Evolutionary conservation across 306 rosid species (phyloP).

Genomic region (Trifolium repens): DNA sequence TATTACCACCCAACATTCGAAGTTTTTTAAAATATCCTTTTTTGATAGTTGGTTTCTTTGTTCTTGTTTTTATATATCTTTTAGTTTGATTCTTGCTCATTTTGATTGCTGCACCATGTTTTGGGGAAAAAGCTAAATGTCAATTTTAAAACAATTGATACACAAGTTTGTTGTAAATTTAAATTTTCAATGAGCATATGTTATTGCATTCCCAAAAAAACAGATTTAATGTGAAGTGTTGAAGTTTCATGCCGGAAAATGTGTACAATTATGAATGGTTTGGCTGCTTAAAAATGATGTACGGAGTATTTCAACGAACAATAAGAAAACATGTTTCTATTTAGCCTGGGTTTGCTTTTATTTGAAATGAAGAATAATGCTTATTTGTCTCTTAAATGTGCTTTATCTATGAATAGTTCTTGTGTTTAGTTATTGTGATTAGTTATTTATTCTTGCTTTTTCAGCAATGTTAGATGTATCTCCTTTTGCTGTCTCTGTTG

Average conservation of each 20-base stretch:
- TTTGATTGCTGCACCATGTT: background rate
- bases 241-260: background rate
- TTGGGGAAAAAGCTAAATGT: background rate
- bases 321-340: background rate
- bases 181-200: background rate
- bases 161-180: background rate
- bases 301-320: background rate
- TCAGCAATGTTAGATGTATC: constrained; percentile 27
- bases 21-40: constrained; percentile 86
- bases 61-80: constrained; percentile 8
- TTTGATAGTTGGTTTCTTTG: constrained; percentile 32
- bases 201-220: background rate
- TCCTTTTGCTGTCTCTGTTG: constrained; percentile 12
- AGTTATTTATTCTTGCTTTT: constrained; percentile 9
- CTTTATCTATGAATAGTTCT: background rate
- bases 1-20: constrained; percentile 78
- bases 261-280: background rate
- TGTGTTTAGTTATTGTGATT: background rate
- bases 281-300: background rate
- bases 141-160: background rate
- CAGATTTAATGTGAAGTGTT: background rate
- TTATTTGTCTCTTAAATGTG: constrained; percentile 11
- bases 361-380: constrained; percentile 21
- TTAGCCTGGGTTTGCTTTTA: constrained; percentile 9
- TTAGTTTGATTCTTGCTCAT: constrained; percentile 11